These are phyloP conservation scores for Oryza coarctata DNA, from an alignment of 176 grass and related monocot species.

Conservation along the genomic window DNA sequence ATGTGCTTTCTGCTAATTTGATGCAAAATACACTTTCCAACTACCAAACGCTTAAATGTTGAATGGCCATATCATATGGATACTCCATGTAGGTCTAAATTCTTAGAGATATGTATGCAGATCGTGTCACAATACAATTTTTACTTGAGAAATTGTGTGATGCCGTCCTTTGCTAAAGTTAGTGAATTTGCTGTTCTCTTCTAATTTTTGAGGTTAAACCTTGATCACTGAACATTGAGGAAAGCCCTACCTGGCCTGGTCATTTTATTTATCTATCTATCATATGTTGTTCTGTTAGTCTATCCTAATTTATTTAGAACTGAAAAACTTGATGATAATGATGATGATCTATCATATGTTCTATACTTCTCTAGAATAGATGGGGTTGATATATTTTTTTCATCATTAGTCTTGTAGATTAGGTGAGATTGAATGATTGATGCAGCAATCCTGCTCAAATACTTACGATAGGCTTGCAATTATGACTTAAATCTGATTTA, in stretches of 20 bases:
- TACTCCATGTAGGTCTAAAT: background rate
- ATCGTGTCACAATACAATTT: background rate
- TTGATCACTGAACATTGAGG: background rate
- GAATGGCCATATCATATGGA: background rate
- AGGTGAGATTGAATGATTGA: conserved; percentile 9
- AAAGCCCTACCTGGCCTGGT: background rate
- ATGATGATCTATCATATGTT: background rate
- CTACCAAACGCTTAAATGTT: conserved; percentile 9
- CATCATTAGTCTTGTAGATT: conserved; percentile 14
- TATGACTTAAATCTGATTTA: conserved; percentile 23
- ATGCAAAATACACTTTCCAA: background rate
- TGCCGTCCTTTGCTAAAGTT: background rate
- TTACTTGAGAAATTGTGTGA: no score
- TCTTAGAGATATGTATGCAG: background rate
- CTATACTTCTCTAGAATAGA: background rate
- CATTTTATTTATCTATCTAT: background rate
- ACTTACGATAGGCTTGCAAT: background rate
- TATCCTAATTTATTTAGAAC: no score
- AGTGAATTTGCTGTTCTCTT: background rate
- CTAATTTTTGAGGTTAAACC: conserved; percentile 10
- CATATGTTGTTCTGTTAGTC: background rate
- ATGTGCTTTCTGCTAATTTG: background rate
- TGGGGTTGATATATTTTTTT: background rate
- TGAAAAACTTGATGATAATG: no score
- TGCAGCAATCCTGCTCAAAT: background rate